These are phyloP conservation scores for Colletotrichum scovillei DNA, from an alignment of 2,329 filamentous ascomycete species.

Conservation along the genomic window DNA sequence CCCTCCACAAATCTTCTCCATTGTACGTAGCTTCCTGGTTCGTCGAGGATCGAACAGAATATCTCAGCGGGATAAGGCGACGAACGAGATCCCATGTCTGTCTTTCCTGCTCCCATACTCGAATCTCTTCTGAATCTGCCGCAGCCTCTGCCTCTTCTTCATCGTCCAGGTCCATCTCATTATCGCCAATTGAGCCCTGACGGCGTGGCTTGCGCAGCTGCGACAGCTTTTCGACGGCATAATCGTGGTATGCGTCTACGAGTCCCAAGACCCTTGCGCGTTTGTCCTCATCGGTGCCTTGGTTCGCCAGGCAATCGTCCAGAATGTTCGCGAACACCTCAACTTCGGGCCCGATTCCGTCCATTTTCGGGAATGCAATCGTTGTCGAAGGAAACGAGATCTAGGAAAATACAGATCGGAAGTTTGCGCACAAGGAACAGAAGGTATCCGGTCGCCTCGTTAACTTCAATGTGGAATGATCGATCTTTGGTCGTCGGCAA, in stretches of 20 bases:
- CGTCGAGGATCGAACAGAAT: constrained; percentile 50
- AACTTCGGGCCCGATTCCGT: constrained; percentile 74
- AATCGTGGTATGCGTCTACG: constrained; percentile 72
- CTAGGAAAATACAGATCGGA: background rate
- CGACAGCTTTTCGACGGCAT: constrained; percentile 59
- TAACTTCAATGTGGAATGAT: background rate
- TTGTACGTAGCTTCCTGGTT: constrained; percentile 7
- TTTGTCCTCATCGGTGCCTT: constrained; percentile 62
- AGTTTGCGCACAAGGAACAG: background rate
- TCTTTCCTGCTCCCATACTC: constrained; percentile 82
- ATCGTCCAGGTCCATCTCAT: constrained; percentile 69
- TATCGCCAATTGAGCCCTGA: constrained; percentile 44
- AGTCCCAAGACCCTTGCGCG: constrained; percentile 76
- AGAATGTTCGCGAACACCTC: constrained; percentile 87
- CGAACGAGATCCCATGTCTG: constrained; percentile 92
- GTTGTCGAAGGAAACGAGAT: background rate
- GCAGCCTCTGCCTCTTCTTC: constrained; percentile 46
- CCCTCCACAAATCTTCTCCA: constrained; percentile 46
- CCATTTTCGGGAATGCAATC: constrained; percentile 7
- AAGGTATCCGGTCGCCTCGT: background rate
- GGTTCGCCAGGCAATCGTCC: constrained; percentile 75
- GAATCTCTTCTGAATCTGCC: constrained; percentile 55
- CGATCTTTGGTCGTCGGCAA: background rate
- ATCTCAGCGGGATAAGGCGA: constrained; percentile 78
- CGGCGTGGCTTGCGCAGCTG: constrained; percentile 54